These are phyloP conservation scores for Harrya chromipes DNA, from an alignment of 768 basidiomycete species.

Conservation along the genomic window DNA sequence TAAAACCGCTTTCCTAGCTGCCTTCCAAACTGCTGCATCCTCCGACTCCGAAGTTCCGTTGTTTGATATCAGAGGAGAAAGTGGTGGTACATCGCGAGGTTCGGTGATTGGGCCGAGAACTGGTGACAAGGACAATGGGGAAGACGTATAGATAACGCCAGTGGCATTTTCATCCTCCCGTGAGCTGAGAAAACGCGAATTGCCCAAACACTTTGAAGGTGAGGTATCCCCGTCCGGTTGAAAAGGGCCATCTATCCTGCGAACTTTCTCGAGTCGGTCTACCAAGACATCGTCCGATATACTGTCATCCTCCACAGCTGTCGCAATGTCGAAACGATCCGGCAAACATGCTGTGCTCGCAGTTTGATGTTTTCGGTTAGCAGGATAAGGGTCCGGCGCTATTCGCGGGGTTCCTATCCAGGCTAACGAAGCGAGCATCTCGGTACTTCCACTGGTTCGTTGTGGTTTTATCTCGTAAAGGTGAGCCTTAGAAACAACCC, in stretches of 20 bases:
- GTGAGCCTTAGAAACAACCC: not conserved
- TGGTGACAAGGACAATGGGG: not conserved
- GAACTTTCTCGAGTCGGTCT: conserved; percentile 44
- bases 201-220: not conserved
- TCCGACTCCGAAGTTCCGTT: conserved; percentile 13
- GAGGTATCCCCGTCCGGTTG: not conserved
- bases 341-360: not conserved
- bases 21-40: conserved; percentile 33
- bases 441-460: conserved; percentile 18
- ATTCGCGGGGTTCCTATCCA: conserved; percentile 24
- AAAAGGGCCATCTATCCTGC: conserved; percentile 18
- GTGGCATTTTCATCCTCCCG: not conserved
- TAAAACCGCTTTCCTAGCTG: conserved; percentile 39
- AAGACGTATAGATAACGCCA: not conserved
- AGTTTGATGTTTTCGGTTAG: not conserved
- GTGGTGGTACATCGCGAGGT: not conserved
- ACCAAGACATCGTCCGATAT: conserved; percentile 51
- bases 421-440: conserved; percentile 33
- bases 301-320: conserved; percentile 48
- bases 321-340: conserved; percentile 33
- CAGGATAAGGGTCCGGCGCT: not conserved
- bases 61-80: conserved; percentile 3
- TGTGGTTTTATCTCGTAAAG: conserved; percentile 2
- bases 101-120: not conserved
- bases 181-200: not conserved